These are phyloP conservation scores for Spergularia azorica DNA, from an alignment of 179 eudicot species.

Conservation along the genomic window DNA sequence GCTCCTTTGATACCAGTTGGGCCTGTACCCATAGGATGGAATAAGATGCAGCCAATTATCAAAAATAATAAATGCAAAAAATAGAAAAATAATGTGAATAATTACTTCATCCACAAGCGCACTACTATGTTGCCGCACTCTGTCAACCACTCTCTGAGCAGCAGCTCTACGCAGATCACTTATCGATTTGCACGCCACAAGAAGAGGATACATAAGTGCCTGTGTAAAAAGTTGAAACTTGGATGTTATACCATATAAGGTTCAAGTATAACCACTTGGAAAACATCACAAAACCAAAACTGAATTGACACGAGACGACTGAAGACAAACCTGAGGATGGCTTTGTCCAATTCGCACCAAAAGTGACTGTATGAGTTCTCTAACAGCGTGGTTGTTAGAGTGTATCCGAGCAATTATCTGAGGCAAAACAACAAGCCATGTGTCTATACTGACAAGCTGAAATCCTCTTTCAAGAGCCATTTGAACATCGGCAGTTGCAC, in stretches of 20 bases:
- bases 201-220: constrained; percentile 99
- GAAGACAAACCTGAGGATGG: constrained; percentile 88
- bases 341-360: constrained; percentile 90
- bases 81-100: neutral
- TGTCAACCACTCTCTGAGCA: constrained; percentile 93
- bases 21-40: constrained; percentile 50
- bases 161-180: constrained; percentile 93
- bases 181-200: constrained; percentile 97
- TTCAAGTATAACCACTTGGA: neutral
- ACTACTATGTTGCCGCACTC: constrained; percentile 95
- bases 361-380: constrained; percentile 90
- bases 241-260: neutral
- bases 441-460: constrained; percentile 85
- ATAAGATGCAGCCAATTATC: neutral
- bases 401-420: constrained; percentile 97
- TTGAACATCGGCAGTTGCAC: constrained; percentile 89
- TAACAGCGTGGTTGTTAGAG: constrained; percentile 88
- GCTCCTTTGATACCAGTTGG: constrained; percentile 94
- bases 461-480: constrained; percentile 83
- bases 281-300: constrained; percentile 9
- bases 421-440: constrained; percentile 98
- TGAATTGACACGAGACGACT: neutral
- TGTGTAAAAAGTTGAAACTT: constrained; percentile 27
- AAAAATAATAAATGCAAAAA: neutral
- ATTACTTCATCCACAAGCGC: constrained; percentile 90